A percentile compares a stretch with the other conserved stretches of the same genome.
phyloP scores from a whole-genome alignment of 768 basidiomycete species.

The Saitozyma podzolica region DNA sequence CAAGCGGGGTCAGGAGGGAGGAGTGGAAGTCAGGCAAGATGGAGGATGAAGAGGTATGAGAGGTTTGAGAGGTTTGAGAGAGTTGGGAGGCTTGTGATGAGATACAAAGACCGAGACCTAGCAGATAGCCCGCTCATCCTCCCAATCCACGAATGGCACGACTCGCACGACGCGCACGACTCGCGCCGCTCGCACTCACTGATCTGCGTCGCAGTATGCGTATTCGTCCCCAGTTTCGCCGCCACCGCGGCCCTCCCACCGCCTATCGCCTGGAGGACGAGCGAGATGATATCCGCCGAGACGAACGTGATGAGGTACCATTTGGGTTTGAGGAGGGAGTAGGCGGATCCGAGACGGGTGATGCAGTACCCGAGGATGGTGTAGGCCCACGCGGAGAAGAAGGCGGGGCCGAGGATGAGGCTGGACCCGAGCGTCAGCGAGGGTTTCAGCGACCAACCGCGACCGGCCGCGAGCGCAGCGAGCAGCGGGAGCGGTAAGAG shows the following conservation, averaged over 20 bases:
- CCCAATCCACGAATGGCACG: neutral
- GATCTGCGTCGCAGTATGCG: conserved; percentile 36
- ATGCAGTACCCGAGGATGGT: conserved; percentile 48
- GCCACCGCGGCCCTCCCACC: conserved; percentile 42
- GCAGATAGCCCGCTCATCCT: too few relatives aligned
- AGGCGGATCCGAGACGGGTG: conserved; percentile 36
- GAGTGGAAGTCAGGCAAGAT: too few relatives aligned
- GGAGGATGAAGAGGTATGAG: too few relatives aligned
- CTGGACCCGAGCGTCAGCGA: conserved; percentile 7
- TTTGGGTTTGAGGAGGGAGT: conserved; percentile 32
- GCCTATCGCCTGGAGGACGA: conserved; percentile 49
- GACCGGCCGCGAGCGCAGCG: too few relatives aligned
- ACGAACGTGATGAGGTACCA: conserved; percentile 45
- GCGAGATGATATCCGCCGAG: conserved; percentile 38
- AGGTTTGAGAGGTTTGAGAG: too few relatives aligned
- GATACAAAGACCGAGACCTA: too few relatives aligned
- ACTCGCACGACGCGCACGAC: neutral
- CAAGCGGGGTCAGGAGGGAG: too few relatives aligned
- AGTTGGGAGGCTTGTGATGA: too few relatives aligned
- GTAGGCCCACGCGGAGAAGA: conserved; percentile 50
- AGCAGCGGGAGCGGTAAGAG: neutral
- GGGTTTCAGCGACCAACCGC: too few relatives aligned
- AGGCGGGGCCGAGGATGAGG: conserved; percentile 50
- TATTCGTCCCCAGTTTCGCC: conserved; percentile 27
- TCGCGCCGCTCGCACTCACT: conserved; percentile 24